These are phyloP conservation scores for Vigna nakashimae DNA, from an alignment of 306 rosid species.

Conservation along the genomic window DNA sequence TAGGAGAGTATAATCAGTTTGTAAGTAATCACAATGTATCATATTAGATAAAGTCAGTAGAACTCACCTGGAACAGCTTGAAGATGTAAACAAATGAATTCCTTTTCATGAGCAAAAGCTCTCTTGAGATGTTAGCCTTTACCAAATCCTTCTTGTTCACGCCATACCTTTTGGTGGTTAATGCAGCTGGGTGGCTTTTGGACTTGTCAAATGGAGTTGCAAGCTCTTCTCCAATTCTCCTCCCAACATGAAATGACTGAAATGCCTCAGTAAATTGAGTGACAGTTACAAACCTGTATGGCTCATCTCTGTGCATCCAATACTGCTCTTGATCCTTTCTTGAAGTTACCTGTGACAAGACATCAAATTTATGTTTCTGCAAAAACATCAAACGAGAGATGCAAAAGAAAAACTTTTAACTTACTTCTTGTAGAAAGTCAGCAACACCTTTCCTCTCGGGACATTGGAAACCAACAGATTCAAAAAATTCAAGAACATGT, in stretches of 20 bases:
- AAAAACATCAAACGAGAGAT: constrained; percentile 9
- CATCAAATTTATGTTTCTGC: background rate
- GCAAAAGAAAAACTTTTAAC: background rate
- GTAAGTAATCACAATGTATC: background rate
- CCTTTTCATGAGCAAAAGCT: constrained; percentile 66
- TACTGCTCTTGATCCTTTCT: constrained; percentile 68
- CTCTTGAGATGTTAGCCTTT: constrained; percentile 64
- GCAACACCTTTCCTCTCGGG: constrained; percentile 69
- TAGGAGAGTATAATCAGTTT: too few relatives aligned
- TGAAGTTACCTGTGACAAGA: constrained; percentile 59
- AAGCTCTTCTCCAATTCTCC: constrained; percentile 47
- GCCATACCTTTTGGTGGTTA: constrained; percentile 59
- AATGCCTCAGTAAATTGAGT: constrained; percentile 60
- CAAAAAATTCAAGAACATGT: constrained; percentile 58
- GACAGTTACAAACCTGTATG: constrained; percentile 51
- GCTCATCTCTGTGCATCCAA: constrained; percentile 52
- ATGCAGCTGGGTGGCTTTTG: constrained; percentile 61
- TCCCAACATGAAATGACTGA: constrained; percentile 56
- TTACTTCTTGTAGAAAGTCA: constrained; percentile 71
- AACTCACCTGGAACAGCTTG: constrained; percentile 56
- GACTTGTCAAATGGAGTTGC: constrained; percentile 59
- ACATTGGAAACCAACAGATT: constrained; percentile 59
- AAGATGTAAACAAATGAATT: constrained; percentile 54
- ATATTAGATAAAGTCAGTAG: background rate
- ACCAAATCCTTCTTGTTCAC: constrained; percentile 49